Conservation (phyloP, 345 rosid species). For the Lepidium africanum region DNA sequence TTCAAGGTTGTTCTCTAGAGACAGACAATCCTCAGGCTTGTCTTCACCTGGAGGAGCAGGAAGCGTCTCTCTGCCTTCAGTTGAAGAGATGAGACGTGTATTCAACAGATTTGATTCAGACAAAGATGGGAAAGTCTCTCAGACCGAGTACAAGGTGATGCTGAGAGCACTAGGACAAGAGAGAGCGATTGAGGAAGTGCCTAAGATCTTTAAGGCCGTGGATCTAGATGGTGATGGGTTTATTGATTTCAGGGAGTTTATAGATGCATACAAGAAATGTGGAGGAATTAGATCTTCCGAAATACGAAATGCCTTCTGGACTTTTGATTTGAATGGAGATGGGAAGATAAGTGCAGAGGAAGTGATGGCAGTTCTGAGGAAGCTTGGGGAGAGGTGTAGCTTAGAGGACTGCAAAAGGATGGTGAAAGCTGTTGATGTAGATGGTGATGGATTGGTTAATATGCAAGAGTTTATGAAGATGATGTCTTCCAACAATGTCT, state of each 20-base stretch:
- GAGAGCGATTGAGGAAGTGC: constrained; percentile 37
- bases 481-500: constrained; percentile 48
- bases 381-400: constrained; percentile 76
- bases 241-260: constrained; percentile 72
- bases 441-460: constrained; percentile 67
- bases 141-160: constrained; percentile 61
- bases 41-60: constrained; percentile 17
- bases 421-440: constrained; percentile 70
- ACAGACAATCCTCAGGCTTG: constrained; percentile 45
- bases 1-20: constrained; percentile 52
- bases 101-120: constrained; percentile 68
- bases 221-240: constrained; percentile 84
- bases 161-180: constrained; percentile 59
- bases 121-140: constrained; percentile 82
- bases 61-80: constrained; percentile 42
- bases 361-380: constrained; percentile 49
- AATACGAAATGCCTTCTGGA: constrained; percentile 51
- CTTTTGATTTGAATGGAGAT: constrained; percentile 62
- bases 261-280: constrained; percentile 52
- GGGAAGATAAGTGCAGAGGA: constrained; percentile 86
- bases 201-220: constrained; percentile 51
- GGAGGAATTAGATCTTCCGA: constrained; percentile 54
- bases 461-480: constrained; percentile 77
- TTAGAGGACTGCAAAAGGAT: constrained; percentile 64
- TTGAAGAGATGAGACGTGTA: constrained; percentile 54